These are phyloP conservation scores for Aspergillus baeticus DNA, from an alignment of 495 filamentous ascomycete genomes.

Conservation along the genomic window DNA sequence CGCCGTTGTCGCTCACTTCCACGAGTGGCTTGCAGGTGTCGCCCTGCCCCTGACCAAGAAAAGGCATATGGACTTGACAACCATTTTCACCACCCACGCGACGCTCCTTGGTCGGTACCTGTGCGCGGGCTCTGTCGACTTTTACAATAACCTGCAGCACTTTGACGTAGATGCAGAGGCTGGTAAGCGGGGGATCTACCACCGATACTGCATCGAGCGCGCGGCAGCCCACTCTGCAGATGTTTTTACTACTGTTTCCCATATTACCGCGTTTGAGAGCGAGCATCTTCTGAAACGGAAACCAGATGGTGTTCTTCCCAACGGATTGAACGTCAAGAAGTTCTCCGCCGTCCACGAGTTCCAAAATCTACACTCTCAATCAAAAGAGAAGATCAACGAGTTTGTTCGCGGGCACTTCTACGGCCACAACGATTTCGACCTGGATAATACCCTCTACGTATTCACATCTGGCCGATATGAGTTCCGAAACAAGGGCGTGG, in stretches of 20 bases:
- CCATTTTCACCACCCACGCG: constrained; percentile 98
- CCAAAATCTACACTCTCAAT: constrained; percentile 94
- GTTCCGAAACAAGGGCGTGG: constrained; percentile 96
- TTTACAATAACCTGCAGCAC: constrained; percentile 98
- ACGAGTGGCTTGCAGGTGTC: constrained; percentile 98
- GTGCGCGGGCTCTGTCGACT: constrained; percentile 95
- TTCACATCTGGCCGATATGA: constrained; percentile 97
- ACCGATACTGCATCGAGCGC: constrained; percentile 96
- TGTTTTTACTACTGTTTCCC: constrained; percentile 97
- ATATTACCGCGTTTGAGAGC: constrained; percentile 97
- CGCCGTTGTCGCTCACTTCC: constrained; percentile 95
- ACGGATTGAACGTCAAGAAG: constrained; percentile 97
- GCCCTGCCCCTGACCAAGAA: constrained; percentile 89
- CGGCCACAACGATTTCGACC: constrained; percentile 94
- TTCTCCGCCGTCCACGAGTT: constrained; percentile 99
- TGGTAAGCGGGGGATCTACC: constrained; percentile 97
- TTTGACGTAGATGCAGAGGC: constrained; percentile 97
- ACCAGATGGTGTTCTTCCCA: constrained; percentile 93
- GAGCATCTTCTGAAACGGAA: constrained; percentile 98
- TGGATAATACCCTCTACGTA: constrained; percentile 96
- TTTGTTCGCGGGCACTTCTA: constrained; percentile 99
- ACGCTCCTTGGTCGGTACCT: constrained; percentile 93
- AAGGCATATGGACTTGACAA: constrained; percentile 92
- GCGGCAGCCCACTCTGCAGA: constrained; percentile 87
- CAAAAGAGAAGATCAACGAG: constrained; percentile 96